These are phyloP conservation scores for Secale cereale DNA, from an alignment of 176 grass and related monocot genomes.

Conservation along the genomic window DNA sequence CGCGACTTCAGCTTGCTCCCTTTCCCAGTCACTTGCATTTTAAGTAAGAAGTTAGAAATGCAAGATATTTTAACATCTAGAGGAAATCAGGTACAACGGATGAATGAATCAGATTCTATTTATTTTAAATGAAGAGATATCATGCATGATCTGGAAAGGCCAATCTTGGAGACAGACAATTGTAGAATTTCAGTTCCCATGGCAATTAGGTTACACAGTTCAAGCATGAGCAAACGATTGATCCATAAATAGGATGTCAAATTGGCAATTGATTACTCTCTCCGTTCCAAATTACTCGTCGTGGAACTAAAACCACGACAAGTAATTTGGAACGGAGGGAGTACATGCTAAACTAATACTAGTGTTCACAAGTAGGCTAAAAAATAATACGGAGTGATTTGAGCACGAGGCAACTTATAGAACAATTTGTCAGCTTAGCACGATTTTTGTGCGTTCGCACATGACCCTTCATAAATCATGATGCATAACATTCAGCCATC, in stretches of 20 bases:
- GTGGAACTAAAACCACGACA: too few species aligned
- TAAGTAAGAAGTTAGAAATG: slow-evolving; percentile 27
- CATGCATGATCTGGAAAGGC: background rate
- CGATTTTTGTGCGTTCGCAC: too few species aligned
- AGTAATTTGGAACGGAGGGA: too few species aligned
- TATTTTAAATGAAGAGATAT: background rate
- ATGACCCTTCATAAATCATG: too few species aligned
- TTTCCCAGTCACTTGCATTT: slow-evolving; percentile 82
- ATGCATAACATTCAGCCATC: too few species aligned
- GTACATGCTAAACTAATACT: background rate
- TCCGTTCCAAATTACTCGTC: too few species aligned
- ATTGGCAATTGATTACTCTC: background rate
- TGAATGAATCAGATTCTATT: background rate
- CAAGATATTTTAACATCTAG: background rate
- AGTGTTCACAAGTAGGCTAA: background rate
- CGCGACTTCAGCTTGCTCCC: slow-evolving; percentile 54
- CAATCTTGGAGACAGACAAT: background rate
- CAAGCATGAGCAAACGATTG: background rate
- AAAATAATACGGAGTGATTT: too few species aligned
- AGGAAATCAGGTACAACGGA: background rate
- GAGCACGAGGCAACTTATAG: too few species aligned
- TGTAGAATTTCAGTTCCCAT: too few species aligned
- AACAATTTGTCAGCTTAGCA: too few species aligned
- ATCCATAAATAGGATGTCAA: background rate
- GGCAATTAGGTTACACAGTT: background rate